Evolutionary conservation across 306 rosid species (phyloP).

Genomic region (Acmispon strigosus): DNA sequence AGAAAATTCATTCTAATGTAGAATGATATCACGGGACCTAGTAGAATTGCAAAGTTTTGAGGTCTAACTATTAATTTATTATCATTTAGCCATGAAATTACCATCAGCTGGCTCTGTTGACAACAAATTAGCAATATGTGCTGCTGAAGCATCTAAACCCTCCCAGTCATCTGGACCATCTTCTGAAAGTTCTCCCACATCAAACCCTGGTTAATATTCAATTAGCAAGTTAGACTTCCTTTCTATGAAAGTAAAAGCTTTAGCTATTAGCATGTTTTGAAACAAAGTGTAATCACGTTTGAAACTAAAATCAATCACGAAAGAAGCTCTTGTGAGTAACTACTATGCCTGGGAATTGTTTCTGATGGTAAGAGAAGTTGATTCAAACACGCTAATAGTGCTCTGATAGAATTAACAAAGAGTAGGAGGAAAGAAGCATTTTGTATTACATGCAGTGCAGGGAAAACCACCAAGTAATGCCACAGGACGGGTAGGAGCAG

Average conservation of each 20-base stretch:
- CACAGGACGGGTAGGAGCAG: conserved; percentile 98
- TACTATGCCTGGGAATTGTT: too few species aligned
- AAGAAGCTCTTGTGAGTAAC: too few species aligned
- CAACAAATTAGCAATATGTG: conserved; percentile 87
- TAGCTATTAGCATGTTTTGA: background rate
- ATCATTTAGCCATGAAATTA: conserved; percentile 23
- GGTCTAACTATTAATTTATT: background rate
- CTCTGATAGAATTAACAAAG: background rate
- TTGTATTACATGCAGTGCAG: conserved; percentile 84
- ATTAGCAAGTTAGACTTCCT: conserved; percentile 9
- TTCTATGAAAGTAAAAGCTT: background rate
- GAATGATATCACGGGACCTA: background rate
- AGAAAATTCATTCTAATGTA: background rate
- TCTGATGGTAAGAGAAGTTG: too few species aligned
- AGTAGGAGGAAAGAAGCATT: background rate
- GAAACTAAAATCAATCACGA: too few species aligned
- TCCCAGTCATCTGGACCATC: conserved; percentile 97
- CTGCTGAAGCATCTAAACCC: conserved; percentile 92
- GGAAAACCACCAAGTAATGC: conserved; percentile 88
- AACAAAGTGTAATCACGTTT: too few species aligned
- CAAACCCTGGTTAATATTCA: conserved; percentile 68
- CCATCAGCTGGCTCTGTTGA: conserved; percentile 98
- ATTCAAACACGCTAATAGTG: background rate
- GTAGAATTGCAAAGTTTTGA: background rate
- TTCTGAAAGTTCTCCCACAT: conserved; percentile 90